These are phyloP conservation scores for Stephanodiscus minutulus DNA, from an alignment of 108 stramenopile genomes.

Conservation along the genomic window DNA sequence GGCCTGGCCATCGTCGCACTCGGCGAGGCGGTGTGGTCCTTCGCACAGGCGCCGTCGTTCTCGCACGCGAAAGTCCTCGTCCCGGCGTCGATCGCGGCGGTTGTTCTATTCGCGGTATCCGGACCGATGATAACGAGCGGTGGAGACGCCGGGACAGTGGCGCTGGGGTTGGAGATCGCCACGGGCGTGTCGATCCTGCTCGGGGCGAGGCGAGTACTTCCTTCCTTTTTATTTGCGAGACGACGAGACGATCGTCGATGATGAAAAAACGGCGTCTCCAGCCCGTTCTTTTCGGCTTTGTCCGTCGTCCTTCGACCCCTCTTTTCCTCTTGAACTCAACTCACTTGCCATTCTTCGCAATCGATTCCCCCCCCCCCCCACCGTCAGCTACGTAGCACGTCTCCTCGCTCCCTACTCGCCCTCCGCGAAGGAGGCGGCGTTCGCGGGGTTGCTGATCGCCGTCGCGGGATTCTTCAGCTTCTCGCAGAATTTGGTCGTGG, in stretches of 20 bases:
- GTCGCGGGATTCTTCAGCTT: constrained; percentile 87
- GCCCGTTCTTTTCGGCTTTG: no score
- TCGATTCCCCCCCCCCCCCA: background rate
- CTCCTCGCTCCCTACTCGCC: constrained; percentile 71
- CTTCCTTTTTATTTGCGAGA: no score
- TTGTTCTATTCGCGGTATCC: constrained; percentile 58
- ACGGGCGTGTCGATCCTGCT: constrained; percentile 66
- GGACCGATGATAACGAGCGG: constrained; percentile 87
- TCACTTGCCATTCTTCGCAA: no score
- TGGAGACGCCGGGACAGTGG: constrained; percentile 58
- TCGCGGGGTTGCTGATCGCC: constrained; percentile 76
- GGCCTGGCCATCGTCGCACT: constrained; percentile 79
- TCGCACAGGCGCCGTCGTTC: constrained; percentile 68
- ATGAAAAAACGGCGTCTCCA: no score
- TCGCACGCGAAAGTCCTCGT: constrained; percentile 77
- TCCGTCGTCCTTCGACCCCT: no score
- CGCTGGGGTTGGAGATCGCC: constrained; percentile 76
- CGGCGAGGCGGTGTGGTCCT: constrained; percentile 85
- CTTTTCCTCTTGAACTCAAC: no score
- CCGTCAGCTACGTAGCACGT: constrained; percentile 58
- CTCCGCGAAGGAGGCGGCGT: constrained; percentile 85
- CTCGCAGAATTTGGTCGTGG: constrained; percentile 81
- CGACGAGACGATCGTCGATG: no score
- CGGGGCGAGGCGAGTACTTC: constrained; percentile 41
- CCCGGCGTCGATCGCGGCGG: constrained; percentile 70